Evolutionary conservation across 2,329 filamentous ascomycete genomes (phyloP).

Genomic region (Aspergillus pseudotamarii): DNA sequence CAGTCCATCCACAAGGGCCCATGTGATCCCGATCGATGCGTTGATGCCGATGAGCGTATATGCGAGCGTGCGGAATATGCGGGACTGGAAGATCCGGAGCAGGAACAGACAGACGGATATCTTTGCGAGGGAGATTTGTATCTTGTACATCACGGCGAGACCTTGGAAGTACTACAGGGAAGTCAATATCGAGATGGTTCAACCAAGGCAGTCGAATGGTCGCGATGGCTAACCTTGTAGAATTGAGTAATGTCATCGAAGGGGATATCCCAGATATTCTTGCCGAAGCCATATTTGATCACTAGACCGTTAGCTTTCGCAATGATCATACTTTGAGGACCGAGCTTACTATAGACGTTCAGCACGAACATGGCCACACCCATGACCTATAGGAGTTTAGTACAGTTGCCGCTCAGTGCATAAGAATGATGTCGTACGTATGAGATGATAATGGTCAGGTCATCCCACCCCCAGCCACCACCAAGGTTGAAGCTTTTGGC

Average conservation of each 20-base stretch:
- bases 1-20: constrained; percentile 21
- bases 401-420: background rate
- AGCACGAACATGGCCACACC: constrained; percentile 15
- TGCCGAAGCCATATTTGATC: constrained; percentile 16
- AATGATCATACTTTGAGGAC: no score
- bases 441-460: constrained; percentile 19
- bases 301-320: constrained; percentile 10
- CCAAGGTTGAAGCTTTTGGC: constrained; percentile 18
- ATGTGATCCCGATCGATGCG: constrained; percentile 22
- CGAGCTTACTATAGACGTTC: constrained; percentile 17
- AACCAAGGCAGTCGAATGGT: background rate
- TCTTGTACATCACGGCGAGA: constrained; percentile 24
- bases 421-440: constrained; percentile 7
- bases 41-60: constrained; percentile 26
- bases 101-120: constrained; percentile 30
- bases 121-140: constrained; percentile 27
- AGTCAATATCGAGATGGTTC: background rate
- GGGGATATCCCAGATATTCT: constrained; percentile 18
- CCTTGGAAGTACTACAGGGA: constrained; percentile 19
- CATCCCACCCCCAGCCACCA: constrained; percentile 24
- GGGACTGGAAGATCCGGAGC: constrained; percentile 26
- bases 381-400: constrained; percentile 10
- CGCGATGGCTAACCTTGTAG: constrained; percentile 10
- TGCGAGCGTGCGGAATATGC: constrained; percentile 19
- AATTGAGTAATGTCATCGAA: constrained; percentile 15